Evolutionary conservation across 768 basidiomycete species (phyloP).

Genomic region (Clitopilus passeckerianus): DNA sequence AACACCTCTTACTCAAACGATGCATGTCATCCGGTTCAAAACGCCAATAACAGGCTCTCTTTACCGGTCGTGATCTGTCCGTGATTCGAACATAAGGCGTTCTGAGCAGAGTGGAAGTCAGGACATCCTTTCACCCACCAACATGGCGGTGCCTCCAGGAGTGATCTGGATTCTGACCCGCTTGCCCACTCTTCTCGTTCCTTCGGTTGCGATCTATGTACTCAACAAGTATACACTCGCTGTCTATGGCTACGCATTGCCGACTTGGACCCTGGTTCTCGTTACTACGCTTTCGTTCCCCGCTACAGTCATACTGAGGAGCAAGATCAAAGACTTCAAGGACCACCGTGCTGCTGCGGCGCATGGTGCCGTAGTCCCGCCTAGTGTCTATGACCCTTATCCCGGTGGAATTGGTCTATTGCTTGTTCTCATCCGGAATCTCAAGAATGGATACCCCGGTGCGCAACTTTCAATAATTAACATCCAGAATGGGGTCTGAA

Average conservation of each 20-base stretch:
- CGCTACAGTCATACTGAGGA: constrained; percentile 5
- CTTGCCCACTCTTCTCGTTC: constrained; percentile 9
- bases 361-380: constrained; percentile 26
- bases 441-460: constrained; percentile 29
- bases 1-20: no score
- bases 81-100: no score
- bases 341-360: constrained; percentile 22
- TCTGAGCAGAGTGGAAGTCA: no score
- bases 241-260: constrained; percentile 4
- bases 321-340: constrained; percentile 13
- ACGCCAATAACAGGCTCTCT: no score
- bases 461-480: constrained; percentile 1
- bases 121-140: no score
- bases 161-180: constrained; percentile 8
- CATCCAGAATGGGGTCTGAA: background rate
- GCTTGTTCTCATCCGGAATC: constrained; percentile 13
- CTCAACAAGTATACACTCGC: constrained; percentile 2
- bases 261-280: constrained; percentile 8
- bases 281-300: constrained; percentile 9
- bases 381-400: constrained; percentile 20
- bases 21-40: no score
- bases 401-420: constrained; percentile 18
- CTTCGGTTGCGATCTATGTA: constrained; percentile 9
- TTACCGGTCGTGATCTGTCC: no score
- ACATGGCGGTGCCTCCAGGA: constrained; percentile 10